Conservation (phyloP, 139 green algal genomes). For the Tetraselmis chui region DNA sequence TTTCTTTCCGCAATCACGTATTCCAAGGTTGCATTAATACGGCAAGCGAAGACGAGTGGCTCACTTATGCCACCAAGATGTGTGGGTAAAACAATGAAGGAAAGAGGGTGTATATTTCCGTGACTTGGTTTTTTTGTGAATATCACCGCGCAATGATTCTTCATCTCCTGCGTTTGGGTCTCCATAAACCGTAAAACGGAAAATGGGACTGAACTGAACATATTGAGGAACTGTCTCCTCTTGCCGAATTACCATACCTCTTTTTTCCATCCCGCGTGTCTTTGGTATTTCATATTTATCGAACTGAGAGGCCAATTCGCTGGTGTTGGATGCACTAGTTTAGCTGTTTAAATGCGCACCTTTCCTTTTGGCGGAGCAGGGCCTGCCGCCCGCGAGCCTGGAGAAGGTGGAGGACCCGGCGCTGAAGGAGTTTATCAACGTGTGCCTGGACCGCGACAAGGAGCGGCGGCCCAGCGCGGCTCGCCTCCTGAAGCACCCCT, state of each 20-base stretch:
- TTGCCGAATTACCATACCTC: neutral
- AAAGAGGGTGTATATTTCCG: no score
- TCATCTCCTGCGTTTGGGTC: neutral
- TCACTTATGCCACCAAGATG: no score
- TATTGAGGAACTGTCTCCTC: neutral
- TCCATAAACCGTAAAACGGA: neutral
- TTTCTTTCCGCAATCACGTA: no score
- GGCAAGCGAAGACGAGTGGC: no score
- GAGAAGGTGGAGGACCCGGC: conserved; percentile 69
- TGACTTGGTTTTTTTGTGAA: no score
- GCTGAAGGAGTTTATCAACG: conserved; percentile 79
- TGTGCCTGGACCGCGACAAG: conserved; percentile 70
- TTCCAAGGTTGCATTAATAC: no score
- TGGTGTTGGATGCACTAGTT: neutral
- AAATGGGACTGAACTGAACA: neutral
- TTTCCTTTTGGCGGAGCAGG: conserved; percentile 53
- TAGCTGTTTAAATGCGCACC: neutral
- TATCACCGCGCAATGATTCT: no score
- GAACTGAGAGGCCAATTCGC: neutral
- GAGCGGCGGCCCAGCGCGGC: conserved; percentile 64
- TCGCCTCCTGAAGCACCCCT: conserved; percentile 86
- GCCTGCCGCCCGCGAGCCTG: conserved; percentile 72
- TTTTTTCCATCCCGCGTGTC: neutral
- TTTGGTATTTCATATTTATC: neutral
- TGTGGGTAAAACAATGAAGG: no score